These are phyloP conservation scores for Rauvolfia tetraphylla DNA, from an alignment of 257 asterid genomes.

Conservation along the genomic window DNA sequence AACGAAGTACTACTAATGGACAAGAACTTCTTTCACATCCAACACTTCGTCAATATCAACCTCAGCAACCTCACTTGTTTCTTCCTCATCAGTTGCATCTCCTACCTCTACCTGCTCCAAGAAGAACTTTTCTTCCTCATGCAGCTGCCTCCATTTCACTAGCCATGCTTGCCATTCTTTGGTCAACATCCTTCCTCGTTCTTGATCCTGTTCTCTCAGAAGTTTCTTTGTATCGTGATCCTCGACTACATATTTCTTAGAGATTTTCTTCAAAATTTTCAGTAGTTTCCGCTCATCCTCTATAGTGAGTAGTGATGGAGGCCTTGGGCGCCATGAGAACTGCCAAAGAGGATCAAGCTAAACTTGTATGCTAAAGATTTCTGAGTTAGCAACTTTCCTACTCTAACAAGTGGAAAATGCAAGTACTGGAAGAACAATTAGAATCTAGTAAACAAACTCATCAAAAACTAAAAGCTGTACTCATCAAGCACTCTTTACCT, in stretches of 20 bases:
- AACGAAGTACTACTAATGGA: too few relatives aligned
- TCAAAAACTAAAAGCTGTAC: neutral
- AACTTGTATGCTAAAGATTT: neutral
- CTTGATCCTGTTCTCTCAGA: conserved; percentile 1
- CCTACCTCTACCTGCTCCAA: neutral
- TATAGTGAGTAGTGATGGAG: neutral
- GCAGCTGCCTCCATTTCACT: conserved; percentile 5
- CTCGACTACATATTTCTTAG: conserved; percentile 25
- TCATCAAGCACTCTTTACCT: neutral
- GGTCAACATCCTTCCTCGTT: conserved; percentile 12
- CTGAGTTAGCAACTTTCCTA: neutral
- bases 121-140: conserved; percentile 14
- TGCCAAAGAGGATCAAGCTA: neutral
- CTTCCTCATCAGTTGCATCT: neutral
- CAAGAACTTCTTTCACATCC: neutral
- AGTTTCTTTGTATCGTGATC: conserved; percentile 7
- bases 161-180: conserved; percentile 22
- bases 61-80: neutral
- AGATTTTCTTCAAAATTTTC: conserved; percentile 13
- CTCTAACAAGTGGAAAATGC: neutral
- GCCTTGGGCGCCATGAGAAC: conserved; percentile 16
- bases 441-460: neutral
- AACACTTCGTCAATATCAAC: neutral
- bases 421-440: neutral
- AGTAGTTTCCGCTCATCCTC: conserved; percentile 7